Evolutionary conservation across 2,329 filamentous ascomycete genomes (phyloP).

Genomic region (Monosporascus sp.): DNA sequence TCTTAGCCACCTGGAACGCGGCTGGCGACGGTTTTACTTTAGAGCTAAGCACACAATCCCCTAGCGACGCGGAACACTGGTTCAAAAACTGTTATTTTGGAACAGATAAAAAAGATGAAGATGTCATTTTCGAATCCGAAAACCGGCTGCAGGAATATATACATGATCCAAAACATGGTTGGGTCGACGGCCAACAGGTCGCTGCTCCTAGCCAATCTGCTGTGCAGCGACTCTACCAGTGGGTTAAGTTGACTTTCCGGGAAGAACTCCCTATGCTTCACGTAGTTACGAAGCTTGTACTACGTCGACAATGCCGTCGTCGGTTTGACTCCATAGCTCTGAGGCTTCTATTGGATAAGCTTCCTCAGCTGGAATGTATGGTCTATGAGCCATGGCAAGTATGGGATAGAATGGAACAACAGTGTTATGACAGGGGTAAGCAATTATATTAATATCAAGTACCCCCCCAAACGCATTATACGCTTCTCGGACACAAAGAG

Average conservation of each 20-base stretch:
- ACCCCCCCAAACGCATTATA: conserved; percentile 1
- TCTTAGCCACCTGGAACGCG: conserved; percentile 26
- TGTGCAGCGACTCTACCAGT: conserved; percentile 21
- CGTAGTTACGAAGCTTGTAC: conserved; percentile 24
- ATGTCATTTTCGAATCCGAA: not conserved
- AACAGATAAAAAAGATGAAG: conserved; percentile 16
- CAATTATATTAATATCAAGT: conserved; percentile 12
- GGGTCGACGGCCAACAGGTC: conserved; percentile 22
- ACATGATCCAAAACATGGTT: conserved; percentile 24
- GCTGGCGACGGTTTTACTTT: conserved; percentile 18
- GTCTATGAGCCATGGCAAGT: conserved; percentile 28
- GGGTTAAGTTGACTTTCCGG: conserved; percentile 1
- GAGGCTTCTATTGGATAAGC: conserved; percentile 13
- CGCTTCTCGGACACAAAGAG: not conserved
- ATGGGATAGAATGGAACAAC: conserved; percentile 2
- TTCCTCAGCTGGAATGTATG: conserved; percentile 24
- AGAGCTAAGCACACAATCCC: conserved; percentile 29
- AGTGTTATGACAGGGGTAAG: conserved; percentile 9
- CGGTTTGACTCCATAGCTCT: conserved; percentile 11
- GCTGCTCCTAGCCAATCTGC: conserved; percentile 15
- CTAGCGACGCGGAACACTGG: conserved; percentile 30
- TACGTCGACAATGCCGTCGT: conserved; percentile 30
- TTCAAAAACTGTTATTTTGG: conserved; percentile 25
- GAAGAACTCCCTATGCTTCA: conserved; percentile 19
- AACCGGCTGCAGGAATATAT: not conserved